Base-by-base conservation (phyloP, 2,329 filamentous ascomycete genomes). In the Colletotrichum sp. region DNA sequence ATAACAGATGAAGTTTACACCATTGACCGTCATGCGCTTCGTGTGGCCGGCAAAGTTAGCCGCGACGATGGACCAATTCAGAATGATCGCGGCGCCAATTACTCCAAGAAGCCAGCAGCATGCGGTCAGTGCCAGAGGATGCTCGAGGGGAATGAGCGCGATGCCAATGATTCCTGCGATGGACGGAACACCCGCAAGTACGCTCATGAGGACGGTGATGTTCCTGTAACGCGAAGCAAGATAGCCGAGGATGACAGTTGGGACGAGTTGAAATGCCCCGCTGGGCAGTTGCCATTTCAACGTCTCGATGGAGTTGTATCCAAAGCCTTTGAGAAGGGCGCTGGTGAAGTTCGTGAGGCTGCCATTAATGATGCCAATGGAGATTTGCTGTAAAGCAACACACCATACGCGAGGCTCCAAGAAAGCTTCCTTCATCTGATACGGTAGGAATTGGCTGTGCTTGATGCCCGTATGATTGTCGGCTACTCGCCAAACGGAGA, bases 81-180 rank as follows among this genome's bases (percentile, higher is more conserved):
- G 77, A 52, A 90, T 87, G 4, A 90, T 85, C 0, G 88, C 87
- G 0, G 87, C 87, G 6, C 88, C 88, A 52, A 90, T 75, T 4
- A 89, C 82, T 57, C 87, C 87, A 75, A 89, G 87, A 15, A 90
- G 80, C 89, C 89, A 90, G 9, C 87, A 88, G 78, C 88, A 90
- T n/a, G 83, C 88, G 1, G 89, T 87, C 3, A 90, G 84, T 3
- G 85, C 86, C 82, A 88, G 84, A 69, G 86, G 86, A 65, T 89
- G 84, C 5, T 85, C 80, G 5, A 89, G 80, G 24, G 81, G 78
- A 18, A 88, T 90, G 32, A 88, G 85, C 2, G 87, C 83, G 73
- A 91, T 88, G 6, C 89, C 88, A 2, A 90, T 82, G 1, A 90
- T 83, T 1, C 88, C 88, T 2, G 82, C 88, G 13, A 90, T 78